Evolutionary conservation across 805 yeast species (phyloP).

Genomic region (Myxozyma sirexii): DNA sequence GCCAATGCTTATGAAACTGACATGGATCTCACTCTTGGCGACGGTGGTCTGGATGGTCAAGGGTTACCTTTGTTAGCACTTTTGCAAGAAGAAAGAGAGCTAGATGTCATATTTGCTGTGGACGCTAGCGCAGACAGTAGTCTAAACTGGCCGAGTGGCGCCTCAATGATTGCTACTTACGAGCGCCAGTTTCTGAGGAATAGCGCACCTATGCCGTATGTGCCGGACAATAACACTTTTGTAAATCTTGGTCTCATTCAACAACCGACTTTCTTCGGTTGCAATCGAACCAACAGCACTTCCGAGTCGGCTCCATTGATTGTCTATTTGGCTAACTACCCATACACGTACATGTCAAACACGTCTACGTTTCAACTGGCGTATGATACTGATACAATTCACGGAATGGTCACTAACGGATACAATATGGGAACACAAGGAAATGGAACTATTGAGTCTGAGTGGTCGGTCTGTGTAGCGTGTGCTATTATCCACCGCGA

Average conservation of each 20-base stretch:
- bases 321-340: constrained; percentile 75
- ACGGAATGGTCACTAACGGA: constrained; percentile 69
- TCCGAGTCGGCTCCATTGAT: constrained; percentile 48
- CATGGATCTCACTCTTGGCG: constrained; percentile 56
- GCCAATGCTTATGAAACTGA: background rate
- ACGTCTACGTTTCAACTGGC: constrained; percentile 71
- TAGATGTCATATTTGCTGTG: constrained; percentile 66
- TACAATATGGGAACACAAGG: constrained; percentile 67
- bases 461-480: constrained; percentile 74
- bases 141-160: constrained; percentile 67
- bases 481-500: constrained; percentile 83
- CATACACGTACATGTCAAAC: constrained; percentile 66
- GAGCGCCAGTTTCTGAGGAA: constrained; percentile 48
- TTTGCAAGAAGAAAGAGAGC: constrained; percentile 59
- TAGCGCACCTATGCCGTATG: constrained; percentile 61
- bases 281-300: constrained; percentile 55
- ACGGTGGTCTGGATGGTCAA: constrained; percentile 80
- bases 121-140: constrained; percentile 70
- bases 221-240: constrained; percentile 58
- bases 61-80: constrained; percentile 71
- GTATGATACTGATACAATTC: constrained; percentile 60
- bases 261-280: constrained; percentile 81
- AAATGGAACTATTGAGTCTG: constrained; percentile 66
- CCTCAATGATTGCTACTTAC: constrained; percentile 54
- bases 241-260: constrained; percentile 53